phyloP scores from a whole-genome alignment of 768 basidiomycete species.

The Mrakia hoshinonis region DNA sequence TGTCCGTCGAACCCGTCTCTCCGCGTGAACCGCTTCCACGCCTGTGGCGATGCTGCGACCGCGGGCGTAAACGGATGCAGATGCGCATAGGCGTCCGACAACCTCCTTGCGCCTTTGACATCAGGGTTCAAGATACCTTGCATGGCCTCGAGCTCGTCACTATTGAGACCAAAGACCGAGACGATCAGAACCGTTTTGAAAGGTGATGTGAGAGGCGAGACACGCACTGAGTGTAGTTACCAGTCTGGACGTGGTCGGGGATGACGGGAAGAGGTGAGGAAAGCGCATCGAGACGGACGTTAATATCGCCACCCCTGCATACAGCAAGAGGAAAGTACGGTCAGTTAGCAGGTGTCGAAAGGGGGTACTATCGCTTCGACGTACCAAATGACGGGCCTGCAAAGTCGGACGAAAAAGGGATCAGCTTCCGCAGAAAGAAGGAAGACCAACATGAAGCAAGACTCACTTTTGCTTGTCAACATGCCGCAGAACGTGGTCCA shows the following conservation, averaged over 20 bases:
- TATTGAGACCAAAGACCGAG: too few species aligned
- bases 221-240: neutral
- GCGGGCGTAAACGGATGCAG: neutral
- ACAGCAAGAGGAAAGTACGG: neutral
- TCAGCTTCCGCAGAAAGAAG: neutral
- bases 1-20: neutral
- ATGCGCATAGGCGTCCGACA: neutral
- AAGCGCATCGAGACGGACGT: slow-evolving; percentile 2
- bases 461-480: neutral
- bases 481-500: neutral
- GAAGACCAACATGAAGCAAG: neutral
- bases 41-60: neutral
- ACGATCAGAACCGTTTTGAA: too few species aligned
- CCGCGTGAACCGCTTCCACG: neutral
- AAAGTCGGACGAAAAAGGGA: neutral
- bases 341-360: too few species aligned
- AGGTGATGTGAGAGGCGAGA: neutral
- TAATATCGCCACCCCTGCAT: neutral
- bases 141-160: too few species aligned
- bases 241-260: neutral
- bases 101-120: neutral
- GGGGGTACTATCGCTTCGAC: too few species aligned
- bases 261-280: neutral
- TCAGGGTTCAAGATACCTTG: neutral
- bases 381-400: neutral